Evolutionary conservation across 164 flowering plant genomes (phyloP), one percentile per base, ranked within the genome.

Genomic region (Hamamelis virginiana): DNA sequence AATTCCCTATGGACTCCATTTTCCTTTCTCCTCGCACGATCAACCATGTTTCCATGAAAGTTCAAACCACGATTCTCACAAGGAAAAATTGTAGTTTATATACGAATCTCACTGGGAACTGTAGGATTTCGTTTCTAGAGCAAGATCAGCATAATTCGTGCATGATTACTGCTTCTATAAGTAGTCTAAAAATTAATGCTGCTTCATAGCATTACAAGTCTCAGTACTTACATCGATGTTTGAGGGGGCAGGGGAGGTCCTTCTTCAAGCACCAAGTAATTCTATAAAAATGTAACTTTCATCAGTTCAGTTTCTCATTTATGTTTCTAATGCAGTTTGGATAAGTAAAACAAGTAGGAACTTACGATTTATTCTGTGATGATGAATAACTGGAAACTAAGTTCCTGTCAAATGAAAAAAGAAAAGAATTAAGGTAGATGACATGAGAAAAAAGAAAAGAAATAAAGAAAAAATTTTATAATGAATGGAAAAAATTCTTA

Each of bases 261-360:
- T 80, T n/a, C n/a, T n/a, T 87, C 78, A 86, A 75, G 83, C 96
- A 91, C 90, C 91, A 80, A 26, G 62, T 1, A 55, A 56, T 59
- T 53, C 91, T 87, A 57, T 52, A 71, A 62, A 47, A 55, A 61
- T 27, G 22, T 23, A 45, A 25, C 8, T 66, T 58, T n/a, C n/a
- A n/a, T 33, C 14, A 16, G 28, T 67, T 68, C 13, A 50, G 51
- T 14, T n/a, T 22, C 15, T 44, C 60, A 27, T 13, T 9, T 26
- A 8, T 28, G 8, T 26, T n/a, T 51, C 22, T 1, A 8, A 26
- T 45, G 46, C 6, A 38, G 21, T 27, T 46, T 16, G 60, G 51
- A 45, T 22, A 27, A 66, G 28, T n/a, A 51, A 48, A 46, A 66
- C 21, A 73, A 66, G 62, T 18, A 41, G 59, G 23, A 15, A 65